A percentile compares a stretch with the other conserved stretches of the same genome.
Evolutionary conservation across 73 alveolate genomes (phyloP).

Genomic region (Paramecium pentaurelia): DNA sequence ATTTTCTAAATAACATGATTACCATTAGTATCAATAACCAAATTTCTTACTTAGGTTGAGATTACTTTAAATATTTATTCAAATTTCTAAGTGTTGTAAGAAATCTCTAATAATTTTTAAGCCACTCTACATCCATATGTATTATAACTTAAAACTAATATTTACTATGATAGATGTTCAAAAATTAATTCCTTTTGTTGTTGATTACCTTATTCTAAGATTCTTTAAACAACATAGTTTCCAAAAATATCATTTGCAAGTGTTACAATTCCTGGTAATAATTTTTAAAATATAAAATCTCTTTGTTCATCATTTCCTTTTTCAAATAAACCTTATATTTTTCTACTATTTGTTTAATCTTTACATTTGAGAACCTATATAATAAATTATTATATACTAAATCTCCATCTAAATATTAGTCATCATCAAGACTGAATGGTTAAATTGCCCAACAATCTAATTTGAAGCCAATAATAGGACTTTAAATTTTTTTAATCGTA

Average conservation of each 20-base stretch:
- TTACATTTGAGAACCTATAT: background rate
- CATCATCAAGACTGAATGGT: background rate
- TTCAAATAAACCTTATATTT: background rate
- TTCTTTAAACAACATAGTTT: background rate
- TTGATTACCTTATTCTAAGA: background rate
- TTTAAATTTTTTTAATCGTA: background rate
- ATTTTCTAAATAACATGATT: background rate
- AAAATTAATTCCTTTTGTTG: background rate
- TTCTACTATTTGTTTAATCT: background rate
- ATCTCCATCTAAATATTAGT: background rate
- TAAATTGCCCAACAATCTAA: background rate
- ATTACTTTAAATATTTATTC: background rate
- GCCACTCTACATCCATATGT: slow-evolving; percentile 13
- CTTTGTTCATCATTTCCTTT: background rate
- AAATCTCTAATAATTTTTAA: background rate
- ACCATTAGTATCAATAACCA: background rate
- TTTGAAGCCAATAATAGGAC: background rate
- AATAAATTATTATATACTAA: background rate
- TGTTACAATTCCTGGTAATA: background rate
- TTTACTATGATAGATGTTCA: background rate
- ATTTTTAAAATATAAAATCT: background rate
- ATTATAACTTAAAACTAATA: background rate
- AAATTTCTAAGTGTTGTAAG: background rate
- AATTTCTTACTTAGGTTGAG: background rate
- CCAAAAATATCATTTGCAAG: background rate